phyloP scores from a whole-genome alignment of 345 rosid genomes.

The Eucalyptus victrix region DNA sequence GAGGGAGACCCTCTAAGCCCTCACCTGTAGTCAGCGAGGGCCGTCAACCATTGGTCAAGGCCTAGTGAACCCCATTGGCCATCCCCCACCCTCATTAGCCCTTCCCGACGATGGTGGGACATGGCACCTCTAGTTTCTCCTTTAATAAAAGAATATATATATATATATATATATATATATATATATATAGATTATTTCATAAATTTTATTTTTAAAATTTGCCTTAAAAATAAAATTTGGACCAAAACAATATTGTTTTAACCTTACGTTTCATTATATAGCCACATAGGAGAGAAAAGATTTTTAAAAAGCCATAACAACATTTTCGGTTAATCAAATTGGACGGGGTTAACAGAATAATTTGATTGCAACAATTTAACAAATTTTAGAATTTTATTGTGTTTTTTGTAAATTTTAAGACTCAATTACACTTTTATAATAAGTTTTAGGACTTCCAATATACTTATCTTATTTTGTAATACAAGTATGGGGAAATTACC shows the following conservation, averaged over 20 bases:
- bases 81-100: no score
- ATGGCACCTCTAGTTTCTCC: neutral
- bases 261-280: no score
- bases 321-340: neutral
- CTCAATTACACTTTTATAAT: neutral
- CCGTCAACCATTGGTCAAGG: rapidly evolving
- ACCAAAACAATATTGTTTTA: no score
- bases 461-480: rapidly evolving
- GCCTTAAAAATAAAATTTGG: no score
- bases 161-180: no score
- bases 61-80: rapidly evolving
- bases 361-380: neutral
- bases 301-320: neutral
- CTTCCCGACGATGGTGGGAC: neutral
- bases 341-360: rapidly evolving
- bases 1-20: rapidly evolving
- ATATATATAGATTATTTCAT: no score
- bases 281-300: neutral
- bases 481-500: neutral
- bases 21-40: no score
- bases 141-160: no score
- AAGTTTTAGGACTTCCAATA: no score
- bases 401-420: no score
- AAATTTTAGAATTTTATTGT: rapidly evolving
- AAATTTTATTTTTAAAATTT: no score